These are phyloP conservation scores for Cladophialophora chaetospira DNA, from an alignment of 2,329 filamentous ascomycete genomes.

Conservation along the genomic window DNA sequence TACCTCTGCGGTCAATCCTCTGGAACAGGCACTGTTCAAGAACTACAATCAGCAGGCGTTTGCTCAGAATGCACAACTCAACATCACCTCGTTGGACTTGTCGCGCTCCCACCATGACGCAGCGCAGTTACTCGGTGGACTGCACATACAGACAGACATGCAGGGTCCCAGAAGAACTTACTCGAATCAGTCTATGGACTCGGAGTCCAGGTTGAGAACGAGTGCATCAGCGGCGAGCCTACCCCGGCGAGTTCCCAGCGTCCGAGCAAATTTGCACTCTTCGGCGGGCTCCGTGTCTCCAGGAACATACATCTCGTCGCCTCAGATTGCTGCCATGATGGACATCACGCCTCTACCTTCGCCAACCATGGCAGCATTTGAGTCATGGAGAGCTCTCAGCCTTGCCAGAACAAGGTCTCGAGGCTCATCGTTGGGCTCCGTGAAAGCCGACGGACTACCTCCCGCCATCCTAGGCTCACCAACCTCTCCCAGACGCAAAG, in stretches of 20 bases:
- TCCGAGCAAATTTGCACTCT: constrained; percentile 45
- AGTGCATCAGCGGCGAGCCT: constrained; percentile 47
- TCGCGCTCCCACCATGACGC: constrained; percentile 21
- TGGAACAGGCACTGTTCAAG: constrained; percentile 18
- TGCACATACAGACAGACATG: constrained; percentile 33
- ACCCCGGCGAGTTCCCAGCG: constrained; percentile 48
- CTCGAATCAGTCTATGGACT: constrained; percentile 28
- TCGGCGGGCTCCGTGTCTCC: constrained; percentile 54
- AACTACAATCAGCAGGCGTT: constrained; percentile 24
- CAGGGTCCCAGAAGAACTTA: constrained; percentile 17
- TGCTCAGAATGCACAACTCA: constrained; percentile 24
- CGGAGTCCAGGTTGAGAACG: constrained; percentile 41
- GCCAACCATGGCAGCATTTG: constrained; percentile 69
- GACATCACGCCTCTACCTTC: constrained; percentile 80
- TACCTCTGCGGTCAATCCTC: constrained; percentile 18
- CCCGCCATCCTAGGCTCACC: constrained; percentile 20
- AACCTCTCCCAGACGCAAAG: constrained; percentile 37
- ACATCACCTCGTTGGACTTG: constrained; percentile 3
- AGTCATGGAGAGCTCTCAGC: constrained; percentile 61
- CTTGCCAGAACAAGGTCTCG: constrained; percentile 48
- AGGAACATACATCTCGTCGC: constrained; percentile 70
- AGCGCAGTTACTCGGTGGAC: constrained; percentile 26
- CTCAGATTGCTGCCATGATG: constrained; percentile 72
- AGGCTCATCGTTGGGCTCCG: constrained; percentile 44
- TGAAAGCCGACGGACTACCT: constrained; percentile 34